These are phyloP conservation scores for Pezicula carpinea DNA, from an alignment of 2,329 filamentous ascomycete genomes.

Conservation along the genomic window DNA sequence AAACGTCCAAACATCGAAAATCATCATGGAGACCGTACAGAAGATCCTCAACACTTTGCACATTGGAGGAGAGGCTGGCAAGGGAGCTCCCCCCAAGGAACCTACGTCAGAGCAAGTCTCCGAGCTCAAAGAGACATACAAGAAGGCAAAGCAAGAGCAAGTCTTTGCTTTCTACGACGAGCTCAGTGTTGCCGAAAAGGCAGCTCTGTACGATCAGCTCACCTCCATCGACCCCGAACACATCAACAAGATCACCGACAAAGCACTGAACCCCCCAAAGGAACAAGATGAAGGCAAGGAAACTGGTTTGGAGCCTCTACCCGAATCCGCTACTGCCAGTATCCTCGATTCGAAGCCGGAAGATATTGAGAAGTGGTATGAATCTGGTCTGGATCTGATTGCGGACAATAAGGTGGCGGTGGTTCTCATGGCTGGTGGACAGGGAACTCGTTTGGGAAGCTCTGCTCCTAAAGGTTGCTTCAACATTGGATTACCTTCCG, in stretches of 20 bases:
- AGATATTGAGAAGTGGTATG: constrained; percentile 81
- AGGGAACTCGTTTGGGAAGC: constrained; percentile 91
- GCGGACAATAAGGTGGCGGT: constrained; percentile 71
- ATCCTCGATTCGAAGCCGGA: constrained; percentile 81
- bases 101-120: constrained; percentile 37
- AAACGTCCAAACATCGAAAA: neutral
- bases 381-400: constrained; percentile 60
- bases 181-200: constrained; percentile 69
- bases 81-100: constrained; percentile 25
- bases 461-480: constrained; percentile 97
- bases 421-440: constrained; percentile 94
- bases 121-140: constrained; percentile 65
- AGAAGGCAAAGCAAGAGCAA: constrained; percentile 71
- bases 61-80: constrained; percentile 22
- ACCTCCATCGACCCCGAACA: constrained; percentile 74
- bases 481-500: constrained; percentile 87
- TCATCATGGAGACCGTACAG: constrained; percentile 34
- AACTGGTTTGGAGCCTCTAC: constrained; percentile 72
- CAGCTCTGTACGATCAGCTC: constrained; percentile 75
- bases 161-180: constrained; percentile 86
- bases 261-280: constrained; percentile 73
- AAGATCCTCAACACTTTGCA: constrained; percentile 43
- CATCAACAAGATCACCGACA: constrained; percentile 83
- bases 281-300: constrained; percentile 32
- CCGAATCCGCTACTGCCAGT: constrained; percentile 79